A percentile compares a stretch with the other conserved stretches of the same genome.
phyloP scores from a whole-genome alignment of 345 rosid species.

The Aethionema arabicum region DNA sequence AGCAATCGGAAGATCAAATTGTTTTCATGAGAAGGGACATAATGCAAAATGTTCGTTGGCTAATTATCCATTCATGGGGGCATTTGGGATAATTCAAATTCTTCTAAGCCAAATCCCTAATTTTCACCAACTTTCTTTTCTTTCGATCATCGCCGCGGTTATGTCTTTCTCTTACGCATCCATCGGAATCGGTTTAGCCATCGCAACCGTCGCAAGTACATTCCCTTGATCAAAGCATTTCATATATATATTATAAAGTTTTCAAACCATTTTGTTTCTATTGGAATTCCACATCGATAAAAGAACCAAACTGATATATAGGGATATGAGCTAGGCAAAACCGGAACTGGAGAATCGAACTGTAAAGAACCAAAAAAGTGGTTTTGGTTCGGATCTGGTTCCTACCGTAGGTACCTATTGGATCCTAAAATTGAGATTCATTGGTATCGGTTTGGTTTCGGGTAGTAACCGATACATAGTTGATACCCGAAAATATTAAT shows the following conservation, averaged over 20 bases:
- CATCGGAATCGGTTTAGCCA: conserved; percentile 76
- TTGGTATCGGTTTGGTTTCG: too few relatives aligned
- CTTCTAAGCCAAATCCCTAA: conserved; percentile 79
- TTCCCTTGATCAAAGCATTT: not conserved
- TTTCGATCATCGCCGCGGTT: conserved; percentile 74
- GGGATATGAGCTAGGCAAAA: too few relatives aligned
- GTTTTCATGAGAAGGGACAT: conserved; percentile 70
- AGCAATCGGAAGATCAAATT: conserved; percentile 67
- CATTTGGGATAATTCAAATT: conserved; percentile 60
- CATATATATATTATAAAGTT: not conserved
- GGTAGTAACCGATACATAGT: too few relatives aligned
- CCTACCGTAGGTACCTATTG: too few relatives aligned
- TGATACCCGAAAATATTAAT: too few relatives aligned
- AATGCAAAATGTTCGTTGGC: conserved; percentile 47
- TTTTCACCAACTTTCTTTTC: conserved; percentile 81
- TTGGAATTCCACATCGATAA: too few relatives aligned
- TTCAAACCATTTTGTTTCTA: not conserved
- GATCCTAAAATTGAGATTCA: too few relatives aligned
- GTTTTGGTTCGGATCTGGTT: too few relatives aligned
- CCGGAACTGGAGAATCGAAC: too few relatives aligned
- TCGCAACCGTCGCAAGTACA: conserved; percentile 47
- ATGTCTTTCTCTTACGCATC: conserved; percentile 87
- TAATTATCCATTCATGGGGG: conserved; percentile 58
- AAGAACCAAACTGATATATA: too few relatives aligned
- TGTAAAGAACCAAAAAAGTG: too few relatives aligned